Conservation (phyloP, 257 asterid genomes). For the Fraxinus cuspidata region DNA sequence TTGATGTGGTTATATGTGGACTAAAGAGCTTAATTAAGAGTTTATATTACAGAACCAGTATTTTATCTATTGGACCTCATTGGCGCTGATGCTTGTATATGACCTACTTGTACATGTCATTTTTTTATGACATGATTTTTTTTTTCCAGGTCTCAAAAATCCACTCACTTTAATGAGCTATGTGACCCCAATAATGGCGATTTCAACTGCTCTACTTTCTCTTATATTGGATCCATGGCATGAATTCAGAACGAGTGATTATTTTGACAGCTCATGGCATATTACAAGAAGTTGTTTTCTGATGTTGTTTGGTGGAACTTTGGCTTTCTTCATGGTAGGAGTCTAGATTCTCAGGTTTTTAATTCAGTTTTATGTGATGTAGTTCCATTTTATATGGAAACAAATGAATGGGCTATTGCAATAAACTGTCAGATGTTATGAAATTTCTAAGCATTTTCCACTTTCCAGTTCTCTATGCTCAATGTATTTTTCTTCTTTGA, state of each 20-base stretch:
- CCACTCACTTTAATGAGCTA: constrained; percentile 97
- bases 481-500: constrained; percentile 11
- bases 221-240: constrained; percentile 92
- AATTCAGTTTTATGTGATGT: background rate
- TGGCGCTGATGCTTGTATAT: background rate
- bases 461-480: constrained; percentile 14
- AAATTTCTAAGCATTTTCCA: background rate
- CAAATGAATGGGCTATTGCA: background rate
- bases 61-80: constrained; percentile 12
- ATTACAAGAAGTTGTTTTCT: constrained; percentile 75
- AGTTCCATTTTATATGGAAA: constrained; percentile 4
- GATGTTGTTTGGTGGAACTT: constrained; percentile 95
- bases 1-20: constrained; percentile 1
- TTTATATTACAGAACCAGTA: background rate
- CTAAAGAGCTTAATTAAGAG: constrained; percentile 15
- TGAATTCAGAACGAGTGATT: constrained; percentile 59
- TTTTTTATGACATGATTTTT: constrained; percentile 19
- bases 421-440: background rate
- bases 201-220: constrained; percentile 84
- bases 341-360: background rate
- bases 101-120: constrained; percentile 6
- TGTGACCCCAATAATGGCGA: constrained; percentile 93
- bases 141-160: constrained; percentile 79
- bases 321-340: constrained; percentile 96
- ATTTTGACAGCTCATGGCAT: constrained; percentile 89